These are phyloP conservation scores for Neospora caninum DNA, from an alignment of 169 alveolate genomes.

Conservation along the genomic window DNA sequence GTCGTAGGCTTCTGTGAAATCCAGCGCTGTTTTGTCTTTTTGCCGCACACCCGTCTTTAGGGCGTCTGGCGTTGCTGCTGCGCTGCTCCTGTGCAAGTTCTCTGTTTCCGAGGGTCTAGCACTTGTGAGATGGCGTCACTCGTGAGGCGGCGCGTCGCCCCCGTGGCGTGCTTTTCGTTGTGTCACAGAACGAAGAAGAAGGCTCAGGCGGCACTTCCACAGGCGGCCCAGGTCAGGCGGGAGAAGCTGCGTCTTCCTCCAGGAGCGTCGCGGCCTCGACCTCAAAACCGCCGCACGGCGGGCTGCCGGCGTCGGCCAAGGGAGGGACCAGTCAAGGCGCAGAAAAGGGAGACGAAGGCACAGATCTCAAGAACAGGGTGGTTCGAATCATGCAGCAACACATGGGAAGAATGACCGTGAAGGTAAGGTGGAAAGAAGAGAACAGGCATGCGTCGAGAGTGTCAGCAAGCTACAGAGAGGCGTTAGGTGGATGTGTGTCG, in stretches of 20 bases:
- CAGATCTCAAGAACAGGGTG: conserved; percentile 53
- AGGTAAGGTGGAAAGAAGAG: conserved; percentile 35
- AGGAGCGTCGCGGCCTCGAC: neutral
- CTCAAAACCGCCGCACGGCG: neutral
- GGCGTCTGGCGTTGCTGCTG: too few species aligned
- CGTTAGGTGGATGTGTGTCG: neutral
- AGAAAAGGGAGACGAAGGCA: conserved; percentile 4
- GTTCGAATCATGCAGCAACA: conserved; percentile 69
- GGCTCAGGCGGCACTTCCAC: neutral
- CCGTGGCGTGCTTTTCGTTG: too few species aligned
- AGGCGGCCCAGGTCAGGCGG: too few species aligned
- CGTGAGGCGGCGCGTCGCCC: too few species aligned
- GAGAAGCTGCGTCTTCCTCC: too few species aligned
- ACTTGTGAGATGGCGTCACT: too few species aligned
- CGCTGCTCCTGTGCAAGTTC: too few species aligned
- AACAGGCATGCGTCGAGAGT: neutral
- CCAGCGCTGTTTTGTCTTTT: too few species aligned
- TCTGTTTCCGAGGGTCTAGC: too few species aligned
- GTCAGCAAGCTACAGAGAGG: neutral
- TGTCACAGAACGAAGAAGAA: neutral
- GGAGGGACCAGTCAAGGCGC: neutral
- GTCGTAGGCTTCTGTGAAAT: too few species aligned
- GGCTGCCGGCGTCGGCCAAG: conserved; percentile 17
- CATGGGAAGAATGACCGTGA: conserved; percentile 71
- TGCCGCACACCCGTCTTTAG: too few species aligned